phyloP scores from a whole-genome alignment of 345 rosid species.

The Noccaea caerulescens region DNA sequence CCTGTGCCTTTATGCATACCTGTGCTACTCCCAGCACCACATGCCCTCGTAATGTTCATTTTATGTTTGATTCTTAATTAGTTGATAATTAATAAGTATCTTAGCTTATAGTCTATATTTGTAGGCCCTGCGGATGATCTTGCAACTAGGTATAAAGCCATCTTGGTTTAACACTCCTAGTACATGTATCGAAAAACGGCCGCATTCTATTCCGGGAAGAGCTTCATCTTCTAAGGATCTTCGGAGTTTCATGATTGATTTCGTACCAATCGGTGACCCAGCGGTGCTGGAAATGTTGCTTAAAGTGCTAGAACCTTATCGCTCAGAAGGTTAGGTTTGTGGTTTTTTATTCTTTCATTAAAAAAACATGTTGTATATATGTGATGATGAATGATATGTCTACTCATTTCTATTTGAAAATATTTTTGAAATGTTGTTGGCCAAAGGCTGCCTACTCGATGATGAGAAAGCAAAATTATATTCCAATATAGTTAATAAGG shows the following conservation, averaged over 20 bases:
- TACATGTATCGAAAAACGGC: constrained; percentile 63
- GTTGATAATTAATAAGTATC: not conserved
- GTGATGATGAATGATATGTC: not conserved
- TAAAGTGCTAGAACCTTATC: constrained; percentile 87
- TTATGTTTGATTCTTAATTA: not conserved
- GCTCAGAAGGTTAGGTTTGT: constrained; percentile 59
- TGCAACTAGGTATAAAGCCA: constrained; percentile 83
- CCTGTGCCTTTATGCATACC: constrained; percentile 88
- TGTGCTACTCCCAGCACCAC: constrained; percentile 70
- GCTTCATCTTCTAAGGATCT: constrained; percentile 65
- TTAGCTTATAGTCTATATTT: constrained; percentile 15
- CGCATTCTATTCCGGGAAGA: constrained; percentile 62
- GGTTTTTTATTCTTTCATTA: not conserved
- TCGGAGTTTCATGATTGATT: constrained; percentile 70
- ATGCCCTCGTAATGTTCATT: constrained; percentile 64
- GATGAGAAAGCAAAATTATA: constrained; percentile 78
- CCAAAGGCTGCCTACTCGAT: constrained; percentile 72
- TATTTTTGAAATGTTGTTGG: constrained; percentile 28
- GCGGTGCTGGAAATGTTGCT: constrained; percentile 89
- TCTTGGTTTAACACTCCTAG: constrained; percentile 84
- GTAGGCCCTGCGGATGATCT: constrained; percentile 87
- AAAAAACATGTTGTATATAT: not conserved
- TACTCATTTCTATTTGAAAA: not conserved
- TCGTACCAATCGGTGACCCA: constrained; percentile 69
- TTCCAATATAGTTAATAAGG: constrained; percentile 70